Conservation (phyloP, 2,329 filamentous ascomycete species). For the Exserohilum turcica region DNA sequence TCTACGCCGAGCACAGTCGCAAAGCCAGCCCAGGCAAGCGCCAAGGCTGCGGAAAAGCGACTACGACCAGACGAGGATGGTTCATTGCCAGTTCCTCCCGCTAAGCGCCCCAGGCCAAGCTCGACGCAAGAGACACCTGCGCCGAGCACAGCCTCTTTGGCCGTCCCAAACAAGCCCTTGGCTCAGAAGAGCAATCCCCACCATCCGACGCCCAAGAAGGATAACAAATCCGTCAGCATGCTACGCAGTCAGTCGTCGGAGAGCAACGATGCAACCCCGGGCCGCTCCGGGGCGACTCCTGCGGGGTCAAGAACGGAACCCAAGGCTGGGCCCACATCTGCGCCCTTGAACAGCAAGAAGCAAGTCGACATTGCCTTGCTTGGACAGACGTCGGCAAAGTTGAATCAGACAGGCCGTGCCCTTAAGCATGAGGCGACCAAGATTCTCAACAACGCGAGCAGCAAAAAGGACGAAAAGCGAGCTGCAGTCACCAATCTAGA, state of each 20-base stretch:
- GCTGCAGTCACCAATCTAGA: constrained; percentile 53
- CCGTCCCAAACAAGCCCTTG: constrained; percentile 35
- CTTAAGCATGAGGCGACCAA: constrained; percentile 54
- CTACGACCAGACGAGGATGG: constrained; percentile 41
- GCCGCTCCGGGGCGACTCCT: constrained; percentile 40
- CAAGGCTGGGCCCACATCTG: constrained; percentile 36
- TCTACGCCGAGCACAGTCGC: constrained; percentile 8
- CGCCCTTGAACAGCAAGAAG: constrained; percentile 38
- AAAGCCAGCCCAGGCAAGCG: constrained; percentile 15
- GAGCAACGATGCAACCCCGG: constrained; percentile 43
- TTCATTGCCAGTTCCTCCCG: constrained; percentile 26
- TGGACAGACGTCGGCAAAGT: constrained; percentile 46
- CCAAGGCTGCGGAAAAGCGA: constrained; percentile 42
- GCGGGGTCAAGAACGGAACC: constrained; percentile 29
- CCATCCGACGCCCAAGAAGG: constrained; percentile 45
- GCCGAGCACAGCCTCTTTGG: constrained; percentile 37
- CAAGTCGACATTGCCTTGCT: constrained; percentile 45
- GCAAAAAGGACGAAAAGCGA: constrained; percentile 43
- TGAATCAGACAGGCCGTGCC: constrained; percentile 50
- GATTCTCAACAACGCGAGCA: constrained; percentile 35
- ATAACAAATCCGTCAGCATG: constrained; percentile 43
- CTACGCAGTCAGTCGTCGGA: constrained; percentile 43
- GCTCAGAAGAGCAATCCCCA: constrained; percentile 36
- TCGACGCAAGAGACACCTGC: constrained; percentile 38
- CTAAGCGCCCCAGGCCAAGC: constrained; percentile 42